phyloP scores from a whole-genome alignment of 1,139 yeast genomes.

The Candida sojae region DNA sequence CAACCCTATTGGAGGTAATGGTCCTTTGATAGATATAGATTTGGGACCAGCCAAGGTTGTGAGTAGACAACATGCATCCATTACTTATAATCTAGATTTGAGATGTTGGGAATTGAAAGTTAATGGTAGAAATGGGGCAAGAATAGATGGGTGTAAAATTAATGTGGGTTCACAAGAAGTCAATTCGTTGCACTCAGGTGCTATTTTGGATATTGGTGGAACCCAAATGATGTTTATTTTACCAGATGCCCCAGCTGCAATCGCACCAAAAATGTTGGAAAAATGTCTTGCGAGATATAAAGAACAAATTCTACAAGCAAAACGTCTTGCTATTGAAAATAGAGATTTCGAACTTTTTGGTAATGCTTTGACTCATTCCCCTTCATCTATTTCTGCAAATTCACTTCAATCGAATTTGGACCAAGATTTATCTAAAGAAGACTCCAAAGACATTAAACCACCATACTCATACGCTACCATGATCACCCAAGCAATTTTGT shows the following conservation, averaged over 20 bases:
- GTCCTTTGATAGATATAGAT: constrained; percentile 71
- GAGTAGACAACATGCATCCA: constrained; percentile 83
- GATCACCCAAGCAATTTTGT: constrained; percentile 95
- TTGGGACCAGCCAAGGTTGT: constrained; percentile 97
- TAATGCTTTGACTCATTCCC: constrained; percentile 42
- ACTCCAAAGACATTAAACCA: constrained; percentile 90
- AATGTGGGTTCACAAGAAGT: constrained; percentile 49
- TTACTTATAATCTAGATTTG: constrained; percentile 70
- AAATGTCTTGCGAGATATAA: constrained; percentile 36
- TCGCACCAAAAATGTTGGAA: constrained; percentile 53
- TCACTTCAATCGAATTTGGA: constrained; percentile 51
- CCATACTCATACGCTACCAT: constrained; percentile 97
- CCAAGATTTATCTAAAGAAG: constrained; percentile 84
- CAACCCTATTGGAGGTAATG: constrained; percentile 11
- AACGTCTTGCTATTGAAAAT: constrained; percentile 12
- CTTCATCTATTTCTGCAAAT: constrained; percentile 42
- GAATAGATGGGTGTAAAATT: constrained; percentile 72
- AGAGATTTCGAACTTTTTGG: constrained; percentile 59
- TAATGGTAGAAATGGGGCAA: constrained; percentile 89
- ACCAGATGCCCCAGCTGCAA: constrained; percentile 83
- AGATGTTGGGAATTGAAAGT: constrained; percentile 87
- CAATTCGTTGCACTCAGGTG: constrained; percentile 74
- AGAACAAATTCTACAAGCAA: constrained; percentile 13
- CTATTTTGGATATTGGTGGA: constrained; percentile 90
- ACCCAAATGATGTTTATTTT: constrained; percentile 98